phyloP scores from a whole-genome alignment of 257 asterid genomes.

The Leptodermis oblonga region DNA sequence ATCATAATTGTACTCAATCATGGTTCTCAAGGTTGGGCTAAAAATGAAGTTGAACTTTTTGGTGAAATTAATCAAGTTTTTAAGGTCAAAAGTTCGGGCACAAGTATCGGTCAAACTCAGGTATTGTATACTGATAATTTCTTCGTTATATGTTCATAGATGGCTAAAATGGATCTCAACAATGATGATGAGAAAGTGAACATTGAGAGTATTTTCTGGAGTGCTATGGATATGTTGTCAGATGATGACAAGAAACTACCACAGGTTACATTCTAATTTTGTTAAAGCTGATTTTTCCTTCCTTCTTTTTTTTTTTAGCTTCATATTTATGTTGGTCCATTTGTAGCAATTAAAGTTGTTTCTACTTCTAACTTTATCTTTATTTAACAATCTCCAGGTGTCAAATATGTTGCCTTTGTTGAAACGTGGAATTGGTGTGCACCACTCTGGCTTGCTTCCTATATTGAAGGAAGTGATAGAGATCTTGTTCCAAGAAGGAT shows the following conservation, averaged over 20 bases:
- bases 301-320: not conserved
- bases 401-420: constrained; percentile 87
- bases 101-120: not conserved
- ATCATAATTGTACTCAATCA: not conserved
- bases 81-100: not conserved
- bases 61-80: not conserved
- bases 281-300: constrained; percentile 9
- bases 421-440: constrained; percentile 97
- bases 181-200: constrained; percentile 83
- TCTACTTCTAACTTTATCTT: not conserved
- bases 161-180: constrained; percentile 94
- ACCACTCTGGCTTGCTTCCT: constrained; percentile 99
- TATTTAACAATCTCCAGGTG: constrained; percentile 42
- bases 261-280: constrained; percentile 45
- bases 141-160: constrained; percentile 37
- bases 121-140: not conserved
- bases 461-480: constrained; percentile 96
- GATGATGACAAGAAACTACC: constrained; percentile 97
- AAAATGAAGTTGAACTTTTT: not conserved
- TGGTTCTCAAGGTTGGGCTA: not conserved
- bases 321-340: not conserved
- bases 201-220: constrained; percentile 90
- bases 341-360: not conserved
- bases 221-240: constrained; percentile 99
- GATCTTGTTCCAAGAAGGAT: constrained; percentile 95